Conservation (phyloP, 495 filamentous ascomycete species). For the Aspergillus steynii region DNA sequence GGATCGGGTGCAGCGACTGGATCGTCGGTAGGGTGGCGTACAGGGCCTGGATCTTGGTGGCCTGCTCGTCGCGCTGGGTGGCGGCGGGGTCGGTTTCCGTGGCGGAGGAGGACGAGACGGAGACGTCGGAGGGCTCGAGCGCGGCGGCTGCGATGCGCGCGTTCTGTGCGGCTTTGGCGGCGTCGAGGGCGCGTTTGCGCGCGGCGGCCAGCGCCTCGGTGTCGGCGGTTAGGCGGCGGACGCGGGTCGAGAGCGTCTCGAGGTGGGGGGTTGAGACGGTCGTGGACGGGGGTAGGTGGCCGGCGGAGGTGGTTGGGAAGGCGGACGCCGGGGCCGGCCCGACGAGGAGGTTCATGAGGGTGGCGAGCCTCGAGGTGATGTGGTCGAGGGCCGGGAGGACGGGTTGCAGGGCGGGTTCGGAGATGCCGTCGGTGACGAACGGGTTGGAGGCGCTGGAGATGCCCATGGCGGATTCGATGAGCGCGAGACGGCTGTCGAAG, state of each 20-base stretch:
- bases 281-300: conserved; percentile 18
- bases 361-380: conserved; percentile 44
- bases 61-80: conserved; percentile 60
- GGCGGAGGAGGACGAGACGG: conserved; percentile 60
- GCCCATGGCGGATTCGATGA: conserved; percentile 81
- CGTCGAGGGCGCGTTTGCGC: conserved; percentile 65
- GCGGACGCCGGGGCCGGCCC: conserved; percentile 39
- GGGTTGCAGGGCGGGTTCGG: conserved; percentile 69
- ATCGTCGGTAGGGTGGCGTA: conserved; percentile 89
- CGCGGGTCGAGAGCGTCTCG: conserved; percentile 70
- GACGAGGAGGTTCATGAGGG: conserved; percentile 45
- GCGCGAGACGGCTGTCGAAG: conserved; percentile 76
- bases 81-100: conserved; percentile 30
- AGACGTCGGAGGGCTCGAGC: conserved; percentile 24
- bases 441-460: conserved; percentile 68
- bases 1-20: conserved; percentile 77
- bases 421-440: conserved; percentile 57
- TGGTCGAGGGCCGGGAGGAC: conserved; percentile 77
- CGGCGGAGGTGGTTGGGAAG: conserved; percentile 20
- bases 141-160: conserved; percentile 52
- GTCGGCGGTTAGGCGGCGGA: conserved; percentile 74
- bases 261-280: conserved; percentile 50
- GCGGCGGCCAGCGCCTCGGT: conserved; percentile 75
- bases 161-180: conserved; percentile 66
- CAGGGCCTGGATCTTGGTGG: conserved; percentile 86